Percentiles rank a stretch among this genome's conserved stretches.
These are phyloP conservation scores for Protomyces macrosporus DNA, from an alignment of 1,139 yeast species.

Conservation along the genomic window DNA sequence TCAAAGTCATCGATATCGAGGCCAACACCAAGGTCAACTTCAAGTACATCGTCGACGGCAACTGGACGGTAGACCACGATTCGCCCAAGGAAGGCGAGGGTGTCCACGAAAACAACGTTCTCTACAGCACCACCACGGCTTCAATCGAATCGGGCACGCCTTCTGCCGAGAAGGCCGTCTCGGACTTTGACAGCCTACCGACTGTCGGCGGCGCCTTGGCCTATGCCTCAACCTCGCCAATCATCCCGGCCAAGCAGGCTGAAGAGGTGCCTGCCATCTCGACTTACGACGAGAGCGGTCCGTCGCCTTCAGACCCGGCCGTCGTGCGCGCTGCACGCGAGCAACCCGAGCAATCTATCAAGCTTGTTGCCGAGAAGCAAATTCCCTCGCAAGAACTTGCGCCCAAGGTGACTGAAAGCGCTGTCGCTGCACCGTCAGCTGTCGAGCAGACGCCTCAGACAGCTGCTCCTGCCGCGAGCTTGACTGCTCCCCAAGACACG, in stretches of 20 bases:
- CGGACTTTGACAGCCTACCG: background rate
- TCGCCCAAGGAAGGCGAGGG: constrained; percentile 22
- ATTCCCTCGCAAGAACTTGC: background rate
- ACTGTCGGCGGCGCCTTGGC: background rate
- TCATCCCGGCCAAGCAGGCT: background rate
- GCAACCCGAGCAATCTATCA: background rate
- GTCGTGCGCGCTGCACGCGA: constrained; percentile 14
- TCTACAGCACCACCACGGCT: background rate
- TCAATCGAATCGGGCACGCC: background rate
- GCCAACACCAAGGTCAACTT: constrained; percentile 16
- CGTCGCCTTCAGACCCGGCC: constrained; percentile 9
- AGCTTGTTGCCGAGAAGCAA: too few species aligned
- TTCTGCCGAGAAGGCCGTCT: background rate
- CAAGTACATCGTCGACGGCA: constrained; percentile 22
- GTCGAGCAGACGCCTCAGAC: background rate
- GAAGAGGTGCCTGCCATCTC: background rate
- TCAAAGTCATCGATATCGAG: constrained; percentile 2
- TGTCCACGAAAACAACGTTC: constrained; percentile 18
- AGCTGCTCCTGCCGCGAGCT: background rate
- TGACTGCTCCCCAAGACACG: constrained; percentile 3
- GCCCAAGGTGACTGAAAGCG: background rate
- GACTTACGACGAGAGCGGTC: constrained; percentile 3
- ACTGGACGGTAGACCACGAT: constrained; percentile 18
- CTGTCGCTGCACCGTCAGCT: background rate
- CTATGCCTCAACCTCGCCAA: background rate